Percentiles rank a stretch among this genome's conserved stretches.
Evolutionary conservation across 176 grass and related monocot species (phyloP).

Genomic region (Oryza meyeriana): DNA sequence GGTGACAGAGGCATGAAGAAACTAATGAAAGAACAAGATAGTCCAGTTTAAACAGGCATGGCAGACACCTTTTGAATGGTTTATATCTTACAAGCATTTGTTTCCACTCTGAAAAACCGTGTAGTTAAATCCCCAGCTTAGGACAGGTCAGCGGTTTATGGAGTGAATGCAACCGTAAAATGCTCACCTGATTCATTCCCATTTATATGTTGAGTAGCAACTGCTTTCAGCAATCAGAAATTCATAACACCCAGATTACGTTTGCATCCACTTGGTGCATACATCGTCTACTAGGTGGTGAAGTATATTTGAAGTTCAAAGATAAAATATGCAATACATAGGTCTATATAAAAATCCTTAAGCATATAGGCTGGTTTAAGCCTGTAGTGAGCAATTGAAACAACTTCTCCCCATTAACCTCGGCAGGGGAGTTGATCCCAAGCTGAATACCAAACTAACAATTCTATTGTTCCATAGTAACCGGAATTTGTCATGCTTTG

Average conservation of each 20-base stretch:
- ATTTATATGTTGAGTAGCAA: neutral
- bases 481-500: neutral
- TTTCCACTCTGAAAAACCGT: neutral
- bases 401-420: neutral
- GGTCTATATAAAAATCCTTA: neutral
- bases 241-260: neutral
- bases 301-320: neutral
- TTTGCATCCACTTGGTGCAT: neutral
- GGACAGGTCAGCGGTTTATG: neutral
- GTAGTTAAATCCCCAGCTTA: neutral
- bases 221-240: neutral
- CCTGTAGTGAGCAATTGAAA: neutral
- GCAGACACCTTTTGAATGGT: neutral
- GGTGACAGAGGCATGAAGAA: neutral
- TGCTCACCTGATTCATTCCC: neutral
- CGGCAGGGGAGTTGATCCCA: neutral
- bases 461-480: slow-evolving; percentile 4
- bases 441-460: neutral
- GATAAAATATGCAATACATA: neutral
- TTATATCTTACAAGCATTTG: neutral
- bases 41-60: neutral
- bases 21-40: neutral
- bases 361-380: neutral
- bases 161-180: neutral
- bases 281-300: neutral